Conservation (phyloP, 495 filamentous ascomycete genomes). For the Letharia columbiana region DNA sequence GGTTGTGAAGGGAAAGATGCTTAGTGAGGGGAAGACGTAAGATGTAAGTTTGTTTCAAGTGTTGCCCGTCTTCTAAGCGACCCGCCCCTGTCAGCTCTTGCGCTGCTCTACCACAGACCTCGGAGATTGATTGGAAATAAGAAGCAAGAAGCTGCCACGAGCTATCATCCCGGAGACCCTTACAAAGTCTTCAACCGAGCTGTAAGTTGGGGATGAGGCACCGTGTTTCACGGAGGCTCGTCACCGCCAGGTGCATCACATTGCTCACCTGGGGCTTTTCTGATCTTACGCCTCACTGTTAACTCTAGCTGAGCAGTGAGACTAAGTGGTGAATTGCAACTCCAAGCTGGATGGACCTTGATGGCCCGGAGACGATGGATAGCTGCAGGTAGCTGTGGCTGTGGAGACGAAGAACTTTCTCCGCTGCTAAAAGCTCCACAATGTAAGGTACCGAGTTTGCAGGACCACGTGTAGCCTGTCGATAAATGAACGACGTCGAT, state of each 20-base stretch:
- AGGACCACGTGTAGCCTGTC: not conserved
- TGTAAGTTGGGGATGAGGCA: not conserved
- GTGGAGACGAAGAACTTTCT: not conserved
- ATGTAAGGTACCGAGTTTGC: not conserved
- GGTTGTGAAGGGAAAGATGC: not conserved
- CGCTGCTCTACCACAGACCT: not conserved
- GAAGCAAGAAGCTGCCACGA: conserved; percentile 2
- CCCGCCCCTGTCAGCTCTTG: not conserved
- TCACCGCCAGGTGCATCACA: not conserved
- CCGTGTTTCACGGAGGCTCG: not conserved
- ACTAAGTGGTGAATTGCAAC: not conserved
- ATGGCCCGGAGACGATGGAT: not conserved
- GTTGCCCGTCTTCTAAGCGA: not conserved
- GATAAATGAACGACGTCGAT: not conserved
- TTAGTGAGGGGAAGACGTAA: not conserved
- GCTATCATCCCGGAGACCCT: not conserved
- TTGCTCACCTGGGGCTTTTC: not conserved
- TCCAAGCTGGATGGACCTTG: not conserved
- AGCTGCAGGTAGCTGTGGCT: not conserved
- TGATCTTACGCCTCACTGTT: not conserved
- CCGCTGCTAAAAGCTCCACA: not conserved
- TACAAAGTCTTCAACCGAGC: not conserved
- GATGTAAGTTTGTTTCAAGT: not conserved
- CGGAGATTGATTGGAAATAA: not conserved
- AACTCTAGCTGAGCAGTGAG: not conserved